Conservation (phyloP, 2,329 filamentous ascomycete genomes). For the Massarina eburnea region DNA sequence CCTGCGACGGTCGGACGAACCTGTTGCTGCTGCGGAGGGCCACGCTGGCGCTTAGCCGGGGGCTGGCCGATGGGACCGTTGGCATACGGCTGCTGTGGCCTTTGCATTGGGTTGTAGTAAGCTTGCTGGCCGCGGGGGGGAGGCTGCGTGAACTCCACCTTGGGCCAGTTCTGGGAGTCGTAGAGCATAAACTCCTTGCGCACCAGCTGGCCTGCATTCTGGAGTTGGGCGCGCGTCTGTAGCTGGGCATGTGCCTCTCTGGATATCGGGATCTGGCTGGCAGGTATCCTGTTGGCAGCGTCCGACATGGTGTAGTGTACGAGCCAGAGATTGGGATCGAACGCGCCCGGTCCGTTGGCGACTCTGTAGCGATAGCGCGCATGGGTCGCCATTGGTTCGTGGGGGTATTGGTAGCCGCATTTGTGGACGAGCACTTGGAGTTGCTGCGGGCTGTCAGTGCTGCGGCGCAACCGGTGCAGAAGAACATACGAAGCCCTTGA, state of each 20-base stretch:
- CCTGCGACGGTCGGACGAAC: slow-evolving; percentile 45
- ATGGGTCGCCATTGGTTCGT: slow-evolving; percentile 74
- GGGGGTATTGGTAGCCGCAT: slow-evolving; percentile 72
- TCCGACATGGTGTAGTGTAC: slow-evolving; percentile 85
- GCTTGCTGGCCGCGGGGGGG: slow-evolving; percentile 25
- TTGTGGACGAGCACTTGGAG: slow-evolving; percentile 88
- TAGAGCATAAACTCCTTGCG: slow-evolving; percentile 94
- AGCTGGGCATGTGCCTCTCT: slow-evolving; percentile 63
- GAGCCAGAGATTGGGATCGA: slow-evolving; percentile 84
- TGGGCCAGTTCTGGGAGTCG: slow-evolving; percentile 87
- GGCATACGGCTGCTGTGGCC: slow-evolving; percentile 32
- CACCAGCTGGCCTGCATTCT: slow-evolving; percentile 73
- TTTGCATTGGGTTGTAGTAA: slow-evolving; percentile 42
- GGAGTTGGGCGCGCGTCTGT: slow-evolving; percentile 62
- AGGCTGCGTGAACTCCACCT: slow-evolving; percentile 67
- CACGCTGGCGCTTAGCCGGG: slow-evolving; percentile 50
- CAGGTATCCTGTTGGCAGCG: slow-evolving; percentile 70
- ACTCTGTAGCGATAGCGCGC: slow-evolving; percentile 85
- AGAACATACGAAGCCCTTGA: slow-evolving; percentile 63
- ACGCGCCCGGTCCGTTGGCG: slow-evolving; percentile 67
- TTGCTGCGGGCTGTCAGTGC: slow-evolving; percentile 57
- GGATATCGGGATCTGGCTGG: slow-evolving; percentile 63
- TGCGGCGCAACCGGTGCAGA: background rate
- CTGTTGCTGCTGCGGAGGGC: slow-evolving; percentile 41
- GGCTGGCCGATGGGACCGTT: slow-evolving; percentile 39